phyloP scores from a whole-genome alignment of 1,139 yeast species.

The Petasospora rhodanensis region DNA sequence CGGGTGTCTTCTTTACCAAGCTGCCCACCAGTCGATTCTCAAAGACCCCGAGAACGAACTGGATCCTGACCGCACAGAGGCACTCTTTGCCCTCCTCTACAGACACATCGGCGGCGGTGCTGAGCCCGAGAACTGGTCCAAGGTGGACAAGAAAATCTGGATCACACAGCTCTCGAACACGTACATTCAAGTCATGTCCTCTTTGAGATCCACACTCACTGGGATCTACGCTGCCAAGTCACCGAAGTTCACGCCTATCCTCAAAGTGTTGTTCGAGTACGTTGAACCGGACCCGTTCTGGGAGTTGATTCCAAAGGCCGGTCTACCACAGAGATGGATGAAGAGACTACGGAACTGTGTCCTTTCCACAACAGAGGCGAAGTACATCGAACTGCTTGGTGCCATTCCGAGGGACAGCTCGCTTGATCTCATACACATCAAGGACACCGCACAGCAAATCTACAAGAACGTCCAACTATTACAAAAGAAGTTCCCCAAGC shows the following conservation, averaged over 20 bases:
- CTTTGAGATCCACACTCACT: conserved; percentile 42
- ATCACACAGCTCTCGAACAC: conserved; percentile 42
- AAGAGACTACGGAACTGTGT: conserved; percentile 45
- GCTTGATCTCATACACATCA: conserved; percentile 52
- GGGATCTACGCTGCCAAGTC: conserved; percentile 46
- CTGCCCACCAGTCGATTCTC: conserved; percentile 42
- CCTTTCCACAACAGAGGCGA: conserved; percentile 48
- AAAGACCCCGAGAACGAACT: conserved; percentile 30
- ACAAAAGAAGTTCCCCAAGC: conserved; percentile 58
- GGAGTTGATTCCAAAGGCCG: conserved; percentile 33
- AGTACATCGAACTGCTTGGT: conserved; percentile 54
- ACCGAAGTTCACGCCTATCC: conserved; percentile 59
- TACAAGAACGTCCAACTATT: conserved; percentile 46
- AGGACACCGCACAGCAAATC: conserved; percentile 54
- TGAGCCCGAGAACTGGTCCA: conserved; percentile 45
- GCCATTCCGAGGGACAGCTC: conserved; percentile 64
- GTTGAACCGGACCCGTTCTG: conserved; percentile 48
- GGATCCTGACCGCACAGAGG: conserved; percentile 25
- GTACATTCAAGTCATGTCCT: conserved; percentile 44
- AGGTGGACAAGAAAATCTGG: conserved; percentile 51
- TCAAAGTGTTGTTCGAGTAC: conserved; percentile 47
- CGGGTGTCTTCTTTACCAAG: conserved; percentile 49
- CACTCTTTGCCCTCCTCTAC: conserved; percentile 25
- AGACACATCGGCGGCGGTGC: conserved; percentile 32
- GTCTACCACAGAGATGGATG: conserved; percentile 47